Percentiles rank a stretch among this genome's conserved stretches.
These are phyloP conservation scores for Botrytis pseudocinerea DNA, from an alignment of 2,329 filamentous ascomycete species.

Conservation along the genomic window DNA sequence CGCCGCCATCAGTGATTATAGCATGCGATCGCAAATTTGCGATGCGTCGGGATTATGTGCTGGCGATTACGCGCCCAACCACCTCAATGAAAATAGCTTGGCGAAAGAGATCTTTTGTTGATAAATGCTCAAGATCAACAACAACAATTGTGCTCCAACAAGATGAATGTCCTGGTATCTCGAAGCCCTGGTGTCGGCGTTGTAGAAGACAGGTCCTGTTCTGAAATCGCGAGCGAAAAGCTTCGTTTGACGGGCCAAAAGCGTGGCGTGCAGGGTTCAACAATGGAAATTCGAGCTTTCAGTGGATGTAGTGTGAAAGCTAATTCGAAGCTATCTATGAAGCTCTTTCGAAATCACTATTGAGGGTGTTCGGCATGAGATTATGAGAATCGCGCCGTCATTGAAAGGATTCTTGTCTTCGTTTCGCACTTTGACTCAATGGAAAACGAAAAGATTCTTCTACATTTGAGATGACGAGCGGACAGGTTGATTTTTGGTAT, in stretches of 20 bases:
- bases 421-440: conserved; percentile 18
- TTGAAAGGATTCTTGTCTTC: background rate
- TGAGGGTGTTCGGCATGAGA: background rate
- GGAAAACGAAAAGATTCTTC: conserved; percentile 24
- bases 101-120: background rate
- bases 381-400: background rate
- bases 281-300: background rate
- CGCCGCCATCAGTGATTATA: conserved; percentile 35
- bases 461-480: conserved; percentile 19
- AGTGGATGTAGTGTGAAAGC: background rate
- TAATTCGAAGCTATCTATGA: conserved; percentile 2
- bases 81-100: conserved; percentile 15
- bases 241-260: background rate
- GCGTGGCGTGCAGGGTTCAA: conserved; percentile 5
- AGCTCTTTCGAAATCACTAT: background rate
- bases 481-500: conserved; percentile 20
- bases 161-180: background rate
- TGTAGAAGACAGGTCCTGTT: background rate
- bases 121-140: background rate
- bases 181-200: background rate
- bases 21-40: conserved; percentile 16
- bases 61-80: conserved; percentile 24
- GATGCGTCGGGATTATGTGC: conserved; percentile 8
- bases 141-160: conserved; percentile 10
- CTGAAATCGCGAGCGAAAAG: conserved; percentile 7